Evolutionary conservation across 257 asterid genomes (phyloP), one percentile per base, ranked within the genome.

Genomic region (Verbascum thapsus): DNA sequence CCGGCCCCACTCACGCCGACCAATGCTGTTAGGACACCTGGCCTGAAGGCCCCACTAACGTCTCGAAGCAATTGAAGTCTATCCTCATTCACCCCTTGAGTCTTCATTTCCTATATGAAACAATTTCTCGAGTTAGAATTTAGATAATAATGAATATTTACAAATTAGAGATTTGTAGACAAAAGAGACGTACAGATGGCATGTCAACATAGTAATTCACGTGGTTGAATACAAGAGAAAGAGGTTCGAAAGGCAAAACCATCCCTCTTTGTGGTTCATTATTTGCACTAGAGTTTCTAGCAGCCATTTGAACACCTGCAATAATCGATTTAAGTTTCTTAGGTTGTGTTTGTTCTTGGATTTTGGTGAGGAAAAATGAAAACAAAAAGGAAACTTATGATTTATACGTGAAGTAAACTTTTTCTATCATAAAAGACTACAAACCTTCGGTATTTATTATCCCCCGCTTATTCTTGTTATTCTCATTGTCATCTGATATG

Each of bases 1-100:
- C 95, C 95, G 26, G 95, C 95, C 18, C 95, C 95, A 69, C 90
- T 87, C 40, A 84, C 90, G 34, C 94, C 95, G 0, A 87, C 87
- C 56, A 87, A 50, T 6, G 94, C 95, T 19, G 95, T 87, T 19
- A 87, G 68, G 61, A 87, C 65, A 7, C 95, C 90, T 2, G 94
- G 95, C 80, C 88, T 73, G 61, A 82, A 84, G 10, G 90, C 86
- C 40, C 95, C 95, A 66, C 92, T 78, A 61, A 82, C 86, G 47
- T 85, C 94, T 67, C 81, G 57, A 34, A 87, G 64, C 53, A 87
- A 83, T 35, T 84, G 90, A 51, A 87, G 58, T 19, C 80, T 60
- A 7, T 78, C 85, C 16, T 82, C 94, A 10, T 62, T 74, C 19
- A 76, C 58, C 17, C 94, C 92, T 70, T 80, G 80, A 23, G 63